Base-by-base conservation (phyloP, 1,139 yeast species). In the Blastobotrys raffinosifermentans region DNA sequence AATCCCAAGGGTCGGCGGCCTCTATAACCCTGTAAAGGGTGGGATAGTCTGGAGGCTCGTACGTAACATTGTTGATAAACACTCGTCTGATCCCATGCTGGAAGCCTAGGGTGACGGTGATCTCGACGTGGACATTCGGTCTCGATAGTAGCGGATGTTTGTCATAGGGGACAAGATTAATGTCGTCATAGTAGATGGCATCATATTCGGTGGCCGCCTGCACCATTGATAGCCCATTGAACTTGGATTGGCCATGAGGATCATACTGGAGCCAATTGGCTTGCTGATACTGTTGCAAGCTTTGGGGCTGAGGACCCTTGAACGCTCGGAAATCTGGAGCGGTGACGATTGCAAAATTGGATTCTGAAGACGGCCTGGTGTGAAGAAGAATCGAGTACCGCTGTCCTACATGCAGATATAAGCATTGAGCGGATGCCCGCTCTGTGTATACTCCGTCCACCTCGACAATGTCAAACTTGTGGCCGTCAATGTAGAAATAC, bases 1-100 rank as follows among this genome's bases (percentile, higher is more conserved):
- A 8, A 14, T 25, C 27, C 7, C 5, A 70, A 31, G 63, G 48
- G 5, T 76, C 73, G 36, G 91, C 75, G n/a, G 68, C 57, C 30
- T 82, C 68, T 50, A 85, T 57, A n/a, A 75, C 94, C 2, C 94
- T 75, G 60, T 72, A 71, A 46, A 89, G 66, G 2, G 89, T 69
- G 29, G 97, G 97, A 11, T 86, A 91, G 61, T 77, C 79, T 41
- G 96, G 95, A 26, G 73, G 60, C 16, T 75, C 69, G 63, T 75
- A 89, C 11, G 94, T 71, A 48, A 80, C 69, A 58, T 82, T 79
- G 69, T 87, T 85, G 77, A 89, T 84, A 63, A 87, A 79, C 7
- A 96, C 96, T 57, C 87, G 89, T 63, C 83, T 85, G 43, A 82
- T 69, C 61, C 97, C 97, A 58, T 85, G 70, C 32, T 70, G 73